Conservation (phyloP, 805 yeast species). For the Naumovozyma dairenensis region DNA sequence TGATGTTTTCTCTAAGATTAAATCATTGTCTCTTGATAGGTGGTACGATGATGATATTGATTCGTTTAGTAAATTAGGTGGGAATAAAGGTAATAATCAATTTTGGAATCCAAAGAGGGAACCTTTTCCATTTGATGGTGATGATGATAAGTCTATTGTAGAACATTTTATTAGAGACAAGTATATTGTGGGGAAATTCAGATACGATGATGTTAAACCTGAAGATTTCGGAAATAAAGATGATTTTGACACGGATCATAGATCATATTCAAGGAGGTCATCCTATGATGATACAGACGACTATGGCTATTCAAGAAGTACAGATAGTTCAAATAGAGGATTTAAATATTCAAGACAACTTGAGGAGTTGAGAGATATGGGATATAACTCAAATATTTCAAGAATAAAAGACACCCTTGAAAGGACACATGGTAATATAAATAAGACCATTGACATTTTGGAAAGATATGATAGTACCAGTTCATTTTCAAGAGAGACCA, state of each 20-base stretch:
- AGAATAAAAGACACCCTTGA: constrained; percentile 51
- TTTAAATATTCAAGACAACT: constrained; percentile 40
- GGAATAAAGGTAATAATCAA: constrained; percentile 50
- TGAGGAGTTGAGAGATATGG: constrained; percentile 42
- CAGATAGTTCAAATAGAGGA: background rate
- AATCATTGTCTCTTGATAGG: constrained; percentile 60
- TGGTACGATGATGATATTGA: constrained; percentile 56
- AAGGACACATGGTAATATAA: constrained; percentile 47
- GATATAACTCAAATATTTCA: constrained; percentile 42
- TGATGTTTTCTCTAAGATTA: constrained; percentile 49
- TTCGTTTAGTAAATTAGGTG: constrained; percentile 33
- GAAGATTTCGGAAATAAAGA: constrained; percentile 20
- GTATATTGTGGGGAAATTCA: constrained; percentile 53
- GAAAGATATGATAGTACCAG: constrained; percentile 30
- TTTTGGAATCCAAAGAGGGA: constrained; percentile 60
- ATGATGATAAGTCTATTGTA: constrained; percentile 47
- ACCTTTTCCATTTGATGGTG: constrained; percentile 70
- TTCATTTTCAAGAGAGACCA: background rate
- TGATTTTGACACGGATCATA: background rate
- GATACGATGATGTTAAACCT: constrained; percentile 23
- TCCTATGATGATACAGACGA: background rate
- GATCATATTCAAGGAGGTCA: constrained; percentile 3
- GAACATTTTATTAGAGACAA: constrained; percentile 56
- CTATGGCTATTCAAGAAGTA: constrained; percentile 4
- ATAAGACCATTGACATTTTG: constrained; percentile 47